These are phyloP conservation scores for Amborella trichopoda DNA, from an alignment of 164 flowering plant genomes.

Conservation along the genomic window DNA sequence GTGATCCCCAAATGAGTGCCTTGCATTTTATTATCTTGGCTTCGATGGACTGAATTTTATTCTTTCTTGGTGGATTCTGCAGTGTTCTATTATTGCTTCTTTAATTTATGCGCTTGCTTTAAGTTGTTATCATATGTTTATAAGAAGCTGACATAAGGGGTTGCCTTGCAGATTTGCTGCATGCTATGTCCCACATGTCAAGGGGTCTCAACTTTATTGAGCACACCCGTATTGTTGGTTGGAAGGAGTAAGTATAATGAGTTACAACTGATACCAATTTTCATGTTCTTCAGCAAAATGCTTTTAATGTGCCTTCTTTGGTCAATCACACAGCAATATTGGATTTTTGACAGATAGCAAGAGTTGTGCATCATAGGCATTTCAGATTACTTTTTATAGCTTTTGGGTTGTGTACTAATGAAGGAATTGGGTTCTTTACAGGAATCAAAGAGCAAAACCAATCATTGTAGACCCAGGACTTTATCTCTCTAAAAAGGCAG, in stretches of 20 bases:
- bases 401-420: too few relatives aligned
- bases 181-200: slow-evolving; percentile 65
- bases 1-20: too few relatives aligned
- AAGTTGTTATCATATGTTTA: slow-evolving; percentile 1
- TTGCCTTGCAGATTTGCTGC: slow-evolving; percentile 67
- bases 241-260: slow-evolving; percentile 74
- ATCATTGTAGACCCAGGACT: slow-evolving; percentile 92
- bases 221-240: slow-evolving; percentile 52
- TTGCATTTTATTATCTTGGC: not conserved
- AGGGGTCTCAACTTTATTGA: slow-evolving; percentile 87
- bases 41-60: not conserved
- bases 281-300: not conserved
- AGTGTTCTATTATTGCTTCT: too few relatives aligned
- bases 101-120: not conserved
- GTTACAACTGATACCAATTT: not conserved
- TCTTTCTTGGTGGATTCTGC: not conserved
- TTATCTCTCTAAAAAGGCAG: slow-evolving; percentile 75
- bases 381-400: too few relatives aligned
- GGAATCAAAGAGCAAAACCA: slow-evolving; percentile 83
- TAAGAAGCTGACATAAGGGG: not conserved
- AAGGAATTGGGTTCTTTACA: slow-evolving; percentile 13
- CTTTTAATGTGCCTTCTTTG: not conserved
- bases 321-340: too few relatives aligned
- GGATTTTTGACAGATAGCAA: too few relatives aligned
- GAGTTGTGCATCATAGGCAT: too few relatives aligned